Evolutionary conservation across 2,329 filamentous ascomycete species (phyloP).

Genomic region (Colletotrichum tropicicola): DNA sequence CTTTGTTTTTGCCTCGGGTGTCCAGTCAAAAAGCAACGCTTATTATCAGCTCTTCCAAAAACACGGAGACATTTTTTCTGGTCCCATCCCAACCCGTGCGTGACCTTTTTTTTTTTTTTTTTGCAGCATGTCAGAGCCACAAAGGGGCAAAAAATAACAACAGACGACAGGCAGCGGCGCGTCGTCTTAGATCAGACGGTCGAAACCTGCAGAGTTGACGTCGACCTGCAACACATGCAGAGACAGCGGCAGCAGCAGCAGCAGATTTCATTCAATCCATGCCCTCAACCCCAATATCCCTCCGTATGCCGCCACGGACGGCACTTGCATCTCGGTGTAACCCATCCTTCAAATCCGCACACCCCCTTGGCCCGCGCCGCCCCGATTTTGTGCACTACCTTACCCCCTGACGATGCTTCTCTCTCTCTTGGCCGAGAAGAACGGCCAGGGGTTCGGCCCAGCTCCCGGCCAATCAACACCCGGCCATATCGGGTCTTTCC

Average conservation of each 20-base stretch:
- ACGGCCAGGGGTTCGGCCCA: neutral
- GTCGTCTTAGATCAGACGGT: constrained; percentile 10
- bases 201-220: constrained; percentile 1
- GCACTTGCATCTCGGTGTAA: constrained; percentile 26
- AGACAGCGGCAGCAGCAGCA: too few relatives aligned
- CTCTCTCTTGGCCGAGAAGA: too few relatives aligned
- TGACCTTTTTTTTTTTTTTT: neutral
- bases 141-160: neutral
- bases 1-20: neutral
- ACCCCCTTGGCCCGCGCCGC: neutral
- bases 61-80: neutral
- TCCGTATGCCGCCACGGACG: constrained; percentile 4
- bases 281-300: too few relatives aligned
- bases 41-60: neutral
- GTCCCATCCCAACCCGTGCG: neutral
- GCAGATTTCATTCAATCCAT: too few relatives aligned
- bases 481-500: neutral
- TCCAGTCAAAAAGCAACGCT: constrained; percentile 1
- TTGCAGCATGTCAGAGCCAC: neutral
- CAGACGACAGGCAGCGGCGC: constrained; percentile 18
- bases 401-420: neutral
- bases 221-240: neutral
- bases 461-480: neutral
- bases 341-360: constrained; percentile 8
- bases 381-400: neutral